Evolutionary conservation across 148 eudicot genomes (phyloP).

Genomic region (Rhododendron ovatum): DNA sequence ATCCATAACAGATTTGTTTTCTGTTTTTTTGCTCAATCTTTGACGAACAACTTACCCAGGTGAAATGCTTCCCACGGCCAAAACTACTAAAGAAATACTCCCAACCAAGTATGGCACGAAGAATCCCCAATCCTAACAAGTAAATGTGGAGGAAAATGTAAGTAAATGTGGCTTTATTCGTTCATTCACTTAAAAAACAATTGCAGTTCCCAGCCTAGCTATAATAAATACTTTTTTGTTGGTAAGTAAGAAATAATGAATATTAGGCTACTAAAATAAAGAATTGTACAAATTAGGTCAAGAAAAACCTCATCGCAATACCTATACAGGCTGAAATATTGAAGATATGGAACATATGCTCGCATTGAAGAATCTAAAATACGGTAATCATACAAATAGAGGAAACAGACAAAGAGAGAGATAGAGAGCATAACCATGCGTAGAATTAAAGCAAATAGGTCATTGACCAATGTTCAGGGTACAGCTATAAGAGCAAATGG

Average conservation of each 20-base stretch:
- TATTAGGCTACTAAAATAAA: background rate
- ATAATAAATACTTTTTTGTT: no score
- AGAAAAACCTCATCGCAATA: background rate
- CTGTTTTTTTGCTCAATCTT: background rate
- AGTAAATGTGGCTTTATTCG: background rate
- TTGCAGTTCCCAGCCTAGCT: background rate
- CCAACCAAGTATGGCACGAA: constrained; percentile 91
- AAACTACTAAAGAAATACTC: constrained; percentile 80
- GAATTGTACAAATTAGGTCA: background rate
- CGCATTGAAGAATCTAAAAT: background rate
- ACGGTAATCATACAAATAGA: background rate
- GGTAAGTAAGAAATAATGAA: background rate
- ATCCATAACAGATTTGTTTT: background rate
- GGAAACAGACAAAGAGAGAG: background rate
- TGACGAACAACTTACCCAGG: constrained; percentile 70
- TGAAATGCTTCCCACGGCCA: constrained; percentile 82
- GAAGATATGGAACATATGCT: background rate
- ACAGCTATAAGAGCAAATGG: background rate
- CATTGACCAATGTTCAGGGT: background rate
- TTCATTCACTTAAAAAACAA: background rate
- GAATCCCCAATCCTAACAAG: constrained; percentile 90
- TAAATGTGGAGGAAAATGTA: constrained; percentile 5
- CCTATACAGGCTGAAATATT: background rate
- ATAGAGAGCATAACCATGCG: background rate
- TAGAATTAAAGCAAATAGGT: background rate